A percentile compares a stretch with the other conserved stretches of the same genome.
These are phyloP conservation scores for Penicillium janthinellum DNA, from an alignment of 2,329 filamentous ascomycete genomes.

Conservation along the genomic window DNA sequence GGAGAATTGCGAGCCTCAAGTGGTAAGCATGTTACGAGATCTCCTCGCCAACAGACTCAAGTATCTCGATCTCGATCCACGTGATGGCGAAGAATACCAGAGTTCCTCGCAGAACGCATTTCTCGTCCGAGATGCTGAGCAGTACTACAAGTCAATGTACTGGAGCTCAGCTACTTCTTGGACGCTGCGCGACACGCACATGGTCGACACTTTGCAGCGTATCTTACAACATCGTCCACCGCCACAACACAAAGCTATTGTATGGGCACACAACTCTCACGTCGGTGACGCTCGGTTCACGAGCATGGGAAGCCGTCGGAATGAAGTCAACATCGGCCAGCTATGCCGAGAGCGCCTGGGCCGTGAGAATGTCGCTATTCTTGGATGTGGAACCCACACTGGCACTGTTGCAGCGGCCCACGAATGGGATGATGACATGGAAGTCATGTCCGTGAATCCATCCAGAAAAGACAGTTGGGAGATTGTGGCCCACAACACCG, in stretches of 20 bases:
- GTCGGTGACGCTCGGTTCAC: slow-evolving; percentile 57
- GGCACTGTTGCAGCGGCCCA: slow-evolving; percentile 57
- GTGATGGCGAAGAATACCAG: slow-evolving; percentile 52
- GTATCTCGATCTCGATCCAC: slow-evolving; percentile 33
- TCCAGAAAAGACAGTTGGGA: slow-evolving; percentile 54
- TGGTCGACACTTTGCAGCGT: slow-evolving; percentile 53
- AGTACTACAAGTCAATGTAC: slow-evolving; percentile 57
- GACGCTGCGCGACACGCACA: slow-evolving; percentile 56
- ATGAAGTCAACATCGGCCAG: slow-evolving; percentile 57
- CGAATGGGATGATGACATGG: slow-evolving; percentile 55
- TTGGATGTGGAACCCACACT: slow-evolving; percentile 54
- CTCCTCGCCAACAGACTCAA: slow-evolving; percentile 48
- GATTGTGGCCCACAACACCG: slow-evolving; percentile 51
- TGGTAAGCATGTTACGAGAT: slow-evolving; percentile 50
- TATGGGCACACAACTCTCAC: slow-evolving; percentile 59
- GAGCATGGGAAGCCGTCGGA: slow-evolving; percentile 49
- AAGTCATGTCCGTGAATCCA: slow-evolving; percentile 52
- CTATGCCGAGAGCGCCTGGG: slow-evolving; percentile 52
- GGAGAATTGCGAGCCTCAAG: slow-evolving; percentile 49
- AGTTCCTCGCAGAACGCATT: slow-evolving; percentile 55
- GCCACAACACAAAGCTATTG: slow-evolving; percentile 48
- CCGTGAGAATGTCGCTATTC: slow-evolving; percentile 43
- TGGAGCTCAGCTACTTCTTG: slow-evolving; percentile 52
- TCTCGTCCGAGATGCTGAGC: slow-evolving; percentile 52
- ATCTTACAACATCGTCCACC: slow-evolving; percentile 45